phyloP scores from a whole-genome alignment of 1,139 yeast genomes.

The Pichiaceae sp. region DNA sequence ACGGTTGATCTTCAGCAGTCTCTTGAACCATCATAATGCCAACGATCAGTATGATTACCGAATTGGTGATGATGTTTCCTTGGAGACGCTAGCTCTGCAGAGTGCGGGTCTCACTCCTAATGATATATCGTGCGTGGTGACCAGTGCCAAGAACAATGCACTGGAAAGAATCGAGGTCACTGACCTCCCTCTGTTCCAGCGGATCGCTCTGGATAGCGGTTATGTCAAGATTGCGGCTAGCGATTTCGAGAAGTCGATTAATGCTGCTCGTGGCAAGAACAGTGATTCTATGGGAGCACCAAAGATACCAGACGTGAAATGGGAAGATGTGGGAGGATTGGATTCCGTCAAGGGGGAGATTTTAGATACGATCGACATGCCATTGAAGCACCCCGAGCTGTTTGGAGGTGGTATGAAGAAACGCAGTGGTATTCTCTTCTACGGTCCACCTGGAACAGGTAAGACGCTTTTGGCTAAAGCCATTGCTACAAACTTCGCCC shows the following conservation, averaged over 20 bases:
- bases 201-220: slow-evolving; percentile 37
- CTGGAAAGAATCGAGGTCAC: slow-evolving; percentile 37
- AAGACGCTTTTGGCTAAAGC: slow-evolving; percentile 93
- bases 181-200: slow-evolving; percentile 15
- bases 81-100: slow-evolving; percentile 61
- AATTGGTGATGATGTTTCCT: slow-evolving; percentile 46
- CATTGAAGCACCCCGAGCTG: slow-evolving; percentile 84
- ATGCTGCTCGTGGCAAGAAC: slow-evolving; percentile 77
- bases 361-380: slow-evolving; percentile 92
- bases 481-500: slow-evolving; percentile 87
- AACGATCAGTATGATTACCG: slow-evolving; percentile 12
- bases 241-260: slow-evolving; percentile 68
- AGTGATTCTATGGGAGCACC: slow-evolving; percentile 97
- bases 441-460: slow-evolving; percentile 99
- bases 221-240: slow-evolving; percentile 44
- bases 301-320: slow-evolving; percentile 83
- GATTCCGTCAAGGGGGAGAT: slow-evolving; percentile 87
- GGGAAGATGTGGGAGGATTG: slow-evolving; percentile 94
- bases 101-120: slow-evolving; percentile 91
- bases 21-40: slow-evolving; percentile 22
- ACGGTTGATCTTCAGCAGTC: slow-evolving; percentile 46
- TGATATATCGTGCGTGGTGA: slow-evolving; percentile 67
- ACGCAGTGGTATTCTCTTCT: slow-evolving; percentile 86
- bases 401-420: slow-evolving; percentile 85
- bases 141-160: slow-evolving; percentile 54